Conservation (phyloP, 75 land plant species). For the Selaginella moellendorffii region DNA sequence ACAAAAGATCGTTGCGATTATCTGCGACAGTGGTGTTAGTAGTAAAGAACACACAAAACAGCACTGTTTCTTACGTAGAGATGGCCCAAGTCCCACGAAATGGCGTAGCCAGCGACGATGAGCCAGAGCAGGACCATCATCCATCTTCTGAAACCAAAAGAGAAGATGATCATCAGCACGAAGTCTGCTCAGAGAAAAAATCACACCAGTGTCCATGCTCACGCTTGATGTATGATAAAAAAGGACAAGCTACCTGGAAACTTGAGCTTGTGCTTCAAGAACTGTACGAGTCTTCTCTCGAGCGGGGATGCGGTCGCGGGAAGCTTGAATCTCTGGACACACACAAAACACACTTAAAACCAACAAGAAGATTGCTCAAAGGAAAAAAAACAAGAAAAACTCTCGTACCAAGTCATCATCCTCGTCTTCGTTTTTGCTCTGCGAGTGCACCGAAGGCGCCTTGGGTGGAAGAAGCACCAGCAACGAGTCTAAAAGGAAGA, state of each 20-base stretch:
- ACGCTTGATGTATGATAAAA: conserved; percentile 2
- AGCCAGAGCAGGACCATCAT: conserved; percentile 54
- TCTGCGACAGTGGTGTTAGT: conserved; percentile 29
- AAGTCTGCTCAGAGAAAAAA: conserved; percentile 38
- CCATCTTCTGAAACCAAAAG: conserved; percentile 67
- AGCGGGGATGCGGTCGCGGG: conserved; percentile 44
- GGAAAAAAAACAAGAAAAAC: background rate
- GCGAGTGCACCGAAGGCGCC: conserved; percentile 46
- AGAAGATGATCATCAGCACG: conserved; percentile 66
- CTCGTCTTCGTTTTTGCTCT: conserved; percentile 30
- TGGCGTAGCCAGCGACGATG: conserved; percentile 60
- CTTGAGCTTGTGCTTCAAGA: conserved; percentile 50
- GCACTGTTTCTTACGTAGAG: conserved; percentile 46
- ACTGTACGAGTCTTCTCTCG: conserved; percentile 35
- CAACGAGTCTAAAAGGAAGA: conserved; percentile 38
- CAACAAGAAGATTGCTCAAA: conserved; percentile 20
- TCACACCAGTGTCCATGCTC: background rate
- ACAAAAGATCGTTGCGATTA: conserved; percentile 59
- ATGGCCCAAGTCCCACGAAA: conserved; percentile 72
- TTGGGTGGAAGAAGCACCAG: conserved; percentile 67
- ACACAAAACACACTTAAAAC: conserved; percentile 59
- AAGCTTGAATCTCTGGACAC: conserved; percentile 37
- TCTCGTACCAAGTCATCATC: conserved; percentile 52
- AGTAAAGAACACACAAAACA: background rate
- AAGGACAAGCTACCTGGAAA: conserved; percentile 46